Base-by-base conservation (phyloP, 257 asterid genomes). In the Knoxia roxburghii region DNA sequence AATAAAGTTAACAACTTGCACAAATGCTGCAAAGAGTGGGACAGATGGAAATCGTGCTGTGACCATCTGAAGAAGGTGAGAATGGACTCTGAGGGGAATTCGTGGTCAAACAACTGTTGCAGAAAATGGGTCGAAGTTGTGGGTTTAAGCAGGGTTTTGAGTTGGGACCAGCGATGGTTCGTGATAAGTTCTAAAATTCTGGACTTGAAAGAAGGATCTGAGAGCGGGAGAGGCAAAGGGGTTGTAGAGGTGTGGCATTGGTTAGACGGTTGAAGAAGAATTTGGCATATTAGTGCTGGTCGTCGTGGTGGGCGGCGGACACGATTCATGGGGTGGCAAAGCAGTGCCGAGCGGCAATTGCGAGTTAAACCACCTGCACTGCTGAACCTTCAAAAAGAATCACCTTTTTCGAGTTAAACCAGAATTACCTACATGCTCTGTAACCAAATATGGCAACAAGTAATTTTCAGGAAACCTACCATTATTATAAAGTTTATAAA, bases 11-110 rank as follows among this genome's bases (percentile, higher is more conserved):
- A 75, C 68, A 84, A 78, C 62, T 60, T 84, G 55, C 77, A 75
- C 57, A 82, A 71, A 80, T 75, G 67, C 13, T 84, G 87, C 24
- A 77, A 73, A 53, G 89, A 75, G 67, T 76, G 75, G 27, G 80
- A 73, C 55, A 79, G 80, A 77, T 74, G 72, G 63, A 72, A 77
- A 46, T 71, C 83, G 8, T 68, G 68, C 56, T 87, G 95, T 54
- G 87, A 87, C 94, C 95, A 87, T 77, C 77, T 83, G 75, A 82
- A 87, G 80, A 77, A 86, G 26, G 86, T 68, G 37, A 90, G 68
- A 27, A 81, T 76, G 65, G 77, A 69, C 46, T 72, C 81, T 15
- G 88, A 67, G 78, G 75, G 65, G 56, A 82, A 70, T 54, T 68
- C 68, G 77, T 55, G 71, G 26, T 73, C 74, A 63, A 83, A 67